phyloP scores from a whole-genome alignment of 768 basidiomycete genomes.

The Amanita exitialis region DNA sequence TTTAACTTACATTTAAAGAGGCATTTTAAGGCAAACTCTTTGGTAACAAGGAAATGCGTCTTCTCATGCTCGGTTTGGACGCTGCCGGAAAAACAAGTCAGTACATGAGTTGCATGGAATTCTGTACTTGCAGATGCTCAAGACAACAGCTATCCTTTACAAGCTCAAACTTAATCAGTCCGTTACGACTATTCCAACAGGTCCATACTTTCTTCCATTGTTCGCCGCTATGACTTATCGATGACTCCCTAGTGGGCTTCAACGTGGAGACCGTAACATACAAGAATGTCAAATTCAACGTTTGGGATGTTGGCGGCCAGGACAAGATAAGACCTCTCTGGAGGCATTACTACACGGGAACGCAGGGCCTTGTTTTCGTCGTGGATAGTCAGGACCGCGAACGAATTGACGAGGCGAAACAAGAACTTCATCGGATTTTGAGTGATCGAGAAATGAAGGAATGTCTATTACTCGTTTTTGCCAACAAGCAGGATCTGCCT shows the following conservation, averaged over 20 bases:
- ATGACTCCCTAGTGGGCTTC: constrained; percentile 66
- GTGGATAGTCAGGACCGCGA: constrained; percentile 95
- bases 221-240: constrained; percentile 3
- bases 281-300: constrained; percentile 95
- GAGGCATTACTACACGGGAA: constrained; percentile 99
- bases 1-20: constrained; percentile 7
- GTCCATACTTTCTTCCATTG: constrained; percentile 27
- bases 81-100: constrained; percentile 97
- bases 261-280: constrained; percentile 99
- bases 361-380: constrained; percentile 96
- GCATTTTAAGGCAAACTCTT: constrained; percentile 73
- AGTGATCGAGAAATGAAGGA: constrained; percentile 98
- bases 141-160: constrained; percentile 80
- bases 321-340: constrained; percentile 98
- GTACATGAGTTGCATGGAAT: constrained; percentile 20
- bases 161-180: constrained; percentile 99
- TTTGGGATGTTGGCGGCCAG: constrained; percentile 98
- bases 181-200: constrained; percentile 97
- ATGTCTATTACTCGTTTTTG: constrained; percentile 94
- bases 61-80: constrained; percentile 95
- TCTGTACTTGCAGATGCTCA: constrained; percentile 5
- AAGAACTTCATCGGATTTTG: constrained; percentile 91
- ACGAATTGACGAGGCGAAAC: constrained; percentile 92
- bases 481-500: constrained; percentile 97
- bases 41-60: constrained; percentile 98